Base-by-base conservation (phyloP, 2,329 filamentous ascomycete genomes). In the Alternaria sp. region DNA sequence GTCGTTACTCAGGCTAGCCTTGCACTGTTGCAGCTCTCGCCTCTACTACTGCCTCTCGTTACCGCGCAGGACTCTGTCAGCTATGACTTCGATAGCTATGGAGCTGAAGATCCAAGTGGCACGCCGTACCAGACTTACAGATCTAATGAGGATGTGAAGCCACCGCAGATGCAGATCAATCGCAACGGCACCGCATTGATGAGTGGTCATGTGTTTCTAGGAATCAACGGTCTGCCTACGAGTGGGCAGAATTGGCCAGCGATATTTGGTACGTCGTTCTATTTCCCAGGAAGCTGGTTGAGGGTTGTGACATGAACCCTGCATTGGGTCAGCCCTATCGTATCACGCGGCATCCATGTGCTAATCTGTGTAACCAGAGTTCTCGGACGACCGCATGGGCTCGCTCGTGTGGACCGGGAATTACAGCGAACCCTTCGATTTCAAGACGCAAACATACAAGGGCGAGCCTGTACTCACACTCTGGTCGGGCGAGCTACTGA, bases 401-500 rank as follows among this genome's bases (percentile, higher is more conserved):
- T 66, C 67, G 12, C 62, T 73, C 1, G 59, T 71, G 25, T 73
- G 68, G 70, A 67, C 64, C 13, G 64, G 46, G 0, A 66, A 73
- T 28, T 71, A 69, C 60, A 62, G 59, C 10, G 66, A 69, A 28
- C 59, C 66, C 8, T 73, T 72, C 45, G 67, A 73, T 40, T 71
- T 73, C 59, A 65, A 61, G 44, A 60, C 61, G 26, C 70, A 73
- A 49, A 70, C 62, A 0, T 72, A 73, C 61, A 64, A 67, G 25
- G 69, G 65, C 15, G 53, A 72, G n/a, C 67, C 65, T 23, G 68
- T 68, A 2, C 62, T 73, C 10, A 73, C 71, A 13, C 68, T 71
- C 23, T 70, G 62, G 61, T 62, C 65, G 9, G 68, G 68, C 5
- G 62, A 67, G 32, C 43, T 67, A 11, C 15, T 61, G n/a, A 50